Percentiles rank a stretch among this genome's conserved stretches.
These are phyloP conservation scores for Recurvomyces mirabilis DNA, from an alignment of 495 filamentous ascomycete genomes.

Conservation along the genomic window DNA sequence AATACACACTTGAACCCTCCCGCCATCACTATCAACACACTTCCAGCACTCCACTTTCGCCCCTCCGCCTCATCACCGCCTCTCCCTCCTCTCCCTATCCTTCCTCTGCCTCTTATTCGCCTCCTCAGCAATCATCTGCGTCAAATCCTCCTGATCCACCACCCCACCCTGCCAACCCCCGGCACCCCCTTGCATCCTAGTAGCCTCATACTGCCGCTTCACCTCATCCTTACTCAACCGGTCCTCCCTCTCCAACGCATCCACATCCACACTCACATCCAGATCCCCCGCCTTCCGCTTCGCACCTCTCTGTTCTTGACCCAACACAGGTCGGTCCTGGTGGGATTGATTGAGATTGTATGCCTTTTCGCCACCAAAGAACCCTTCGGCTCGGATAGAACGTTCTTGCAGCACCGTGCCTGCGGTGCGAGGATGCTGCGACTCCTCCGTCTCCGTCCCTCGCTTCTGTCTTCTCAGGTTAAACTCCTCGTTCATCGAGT, in stretches of 20 bases:
- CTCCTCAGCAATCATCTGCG: constrained; percentile 93
- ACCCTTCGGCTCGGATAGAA: constrained; percentile 70
- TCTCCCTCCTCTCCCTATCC: constrained; percentile 62
- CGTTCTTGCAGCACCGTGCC: constrained; percentile 88
- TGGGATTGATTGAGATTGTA: constrained; percentile 64
- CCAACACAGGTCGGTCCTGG: constrained; percentile 60
- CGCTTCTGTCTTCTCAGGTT: constrained; percentile 79
- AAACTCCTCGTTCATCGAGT: constrained; percentile 74
- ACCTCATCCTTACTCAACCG: constrained; percentile 58
- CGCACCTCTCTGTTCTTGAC: constrained; percentile 60
- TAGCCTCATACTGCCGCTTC: constrained; percentile 63
- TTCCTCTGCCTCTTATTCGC: constrained; percentile 76
- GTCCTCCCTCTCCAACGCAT: constrained; percentile 57
- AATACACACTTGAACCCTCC: too few species aligned
- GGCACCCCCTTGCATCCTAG: constrained; percentile 60
- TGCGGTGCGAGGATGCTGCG: constrained; percentile 56
- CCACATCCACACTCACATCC: constrained; percentile 80
- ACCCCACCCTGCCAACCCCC: constrained; percentile 54
- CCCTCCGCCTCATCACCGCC: constrained; percentile 21
- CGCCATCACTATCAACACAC: too few species aligned
- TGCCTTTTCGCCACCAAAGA: constrained; percentile 87
- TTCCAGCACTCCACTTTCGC: too few species aligned
- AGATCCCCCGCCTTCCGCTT: constrained; percentile 94
- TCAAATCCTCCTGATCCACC: constrained; percentile 75
- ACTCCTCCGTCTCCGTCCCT: constrained; percentile 72